Evolutionary conservation across 192 early-diverging fungal genomes (phyloP).

Genomic region (Bifiguratus adelaidae): DNA sequence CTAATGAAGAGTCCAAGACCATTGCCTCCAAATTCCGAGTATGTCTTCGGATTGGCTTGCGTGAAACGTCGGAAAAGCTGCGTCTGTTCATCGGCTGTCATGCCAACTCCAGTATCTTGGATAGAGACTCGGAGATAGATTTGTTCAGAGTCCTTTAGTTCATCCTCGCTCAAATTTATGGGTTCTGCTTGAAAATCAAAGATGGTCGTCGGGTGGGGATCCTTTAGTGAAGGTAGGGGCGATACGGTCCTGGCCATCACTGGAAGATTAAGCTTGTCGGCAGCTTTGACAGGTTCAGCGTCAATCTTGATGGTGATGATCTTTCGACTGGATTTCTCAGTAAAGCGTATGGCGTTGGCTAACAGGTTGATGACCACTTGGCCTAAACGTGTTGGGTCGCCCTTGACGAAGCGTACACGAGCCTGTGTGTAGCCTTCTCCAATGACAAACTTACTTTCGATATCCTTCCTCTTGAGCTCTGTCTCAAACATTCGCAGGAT

Average conservation of each 20-base stretch:
- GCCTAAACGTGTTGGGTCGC: conserved; percentile 38
- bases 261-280: neutral
- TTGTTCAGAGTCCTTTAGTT: no score
- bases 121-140: no score
- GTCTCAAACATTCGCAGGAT: conserved; percentile 36
- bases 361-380: conserved; percentile 51
- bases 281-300: neutral
- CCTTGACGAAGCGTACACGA: conserved; percentile 28
- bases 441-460: conserved; percentile 31
- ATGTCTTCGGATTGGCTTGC: neutral
- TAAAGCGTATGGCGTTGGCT: conserved; percentile 51
- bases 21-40: conserved; percentile 8
- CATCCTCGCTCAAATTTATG: no score
- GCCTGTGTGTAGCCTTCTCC: no score
- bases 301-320: neutral
- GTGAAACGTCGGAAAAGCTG: conserved; percentile 2
- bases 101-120: neutral
- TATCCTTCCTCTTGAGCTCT: conserved; percentile 31
- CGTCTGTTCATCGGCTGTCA: neutral
- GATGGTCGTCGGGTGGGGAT: no score
- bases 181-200: no score
- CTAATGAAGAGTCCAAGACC: conserved; percentile 64
- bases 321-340: conserved; percentile 31
- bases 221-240: no score
- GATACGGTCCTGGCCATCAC: no score